phyloP scores from a whole-genome alignment of 2,329 filamentous ascomycete genomes.

The Hawksworthiomyces lignivorus region DNA sequence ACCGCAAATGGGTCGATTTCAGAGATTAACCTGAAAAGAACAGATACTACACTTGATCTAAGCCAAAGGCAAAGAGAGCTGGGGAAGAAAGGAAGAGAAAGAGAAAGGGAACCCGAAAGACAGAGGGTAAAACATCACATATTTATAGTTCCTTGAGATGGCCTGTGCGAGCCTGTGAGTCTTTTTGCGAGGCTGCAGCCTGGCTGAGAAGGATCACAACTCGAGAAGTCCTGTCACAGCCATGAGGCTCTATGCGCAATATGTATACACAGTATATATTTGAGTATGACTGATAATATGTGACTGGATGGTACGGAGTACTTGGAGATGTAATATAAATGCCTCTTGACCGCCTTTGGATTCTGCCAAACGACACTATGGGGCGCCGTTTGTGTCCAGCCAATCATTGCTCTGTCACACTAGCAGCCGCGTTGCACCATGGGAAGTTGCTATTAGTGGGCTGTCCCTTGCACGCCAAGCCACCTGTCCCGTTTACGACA shows the following conservation, averaged over 20 bases:
- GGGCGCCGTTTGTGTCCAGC: not conserved
- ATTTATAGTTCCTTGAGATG: too few species aligned
- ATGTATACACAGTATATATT: too few species aligned
- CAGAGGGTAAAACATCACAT: not conserved
- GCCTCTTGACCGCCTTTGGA: constrained; percentile 9
- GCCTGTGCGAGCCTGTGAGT: too few species aligned
- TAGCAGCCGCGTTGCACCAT: constrained; percentile 11
- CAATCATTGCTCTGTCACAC: constrained; percentile 3
- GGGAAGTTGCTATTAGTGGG: not conserved
- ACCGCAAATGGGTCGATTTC: constrained; percentile 64
- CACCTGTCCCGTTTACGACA: constrained; percentile 6
- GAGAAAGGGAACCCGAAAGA: constrained; percentile 12
- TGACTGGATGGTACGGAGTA: too few species aligned
- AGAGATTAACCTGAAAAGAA: constrained; percentile 97
- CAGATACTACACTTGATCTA: constrained; percentile 93
- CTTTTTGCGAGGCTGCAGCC: too few species aligned
- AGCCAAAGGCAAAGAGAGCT: constrained; percentile 52
- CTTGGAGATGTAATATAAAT: too few species aligned
- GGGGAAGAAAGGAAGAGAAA: constrained; percentile 40
- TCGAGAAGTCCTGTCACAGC: too few species aligned
- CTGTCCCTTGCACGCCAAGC: constrained; percentile 6
- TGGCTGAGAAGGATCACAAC: too few species aligned
- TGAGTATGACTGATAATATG: too few species aligned
- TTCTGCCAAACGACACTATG: too few species aligned
- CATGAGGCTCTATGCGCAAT: too few species aligned